These are phyloP conservation scores for Stephanodiscus triporus DNA, from an alignment of 108 stramenopile genomes.

Conservation along the genomic window DNA sequence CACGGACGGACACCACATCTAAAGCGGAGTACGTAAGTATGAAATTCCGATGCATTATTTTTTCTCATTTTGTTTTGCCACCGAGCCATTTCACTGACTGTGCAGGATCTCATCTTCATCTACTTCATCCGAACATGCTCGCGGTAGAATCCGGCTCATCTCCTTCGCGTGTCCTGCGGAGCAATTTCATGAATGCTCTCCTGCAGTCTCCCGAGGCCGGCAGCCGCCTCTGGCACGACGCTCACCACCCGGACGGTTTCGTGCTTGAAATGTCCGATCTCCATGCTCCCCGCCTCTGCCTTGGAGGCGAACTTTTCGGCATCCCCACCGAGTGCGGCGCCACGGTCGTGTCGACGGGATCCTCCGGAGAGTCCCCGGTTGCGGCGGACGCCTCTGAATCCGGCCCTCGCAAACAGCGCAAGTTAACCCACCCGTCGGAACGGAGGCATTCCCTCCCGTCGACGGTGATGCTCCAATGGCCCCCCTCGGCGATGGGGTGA, in stretches of 20 bases:
- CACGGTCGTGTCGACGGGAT: too few species aligned
- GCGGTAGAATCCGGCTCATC: background rate
- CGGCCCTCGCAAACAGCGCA: too few species aligned
- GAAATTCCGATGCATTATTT: too few species aligned
- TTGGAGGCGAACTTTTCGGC: slow-evolving; percentile 17
- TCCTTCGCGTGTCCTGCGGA: too few species aligned
- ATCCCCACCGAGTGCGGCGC: slow-evolving; percentile 3
- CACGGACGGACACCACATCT: too few species aligned
- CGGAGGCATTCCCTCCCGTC: slow-evolving; percentile 1
- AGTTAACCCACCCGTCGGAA: background rate
- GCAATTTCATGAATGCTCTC: too few species aligned
- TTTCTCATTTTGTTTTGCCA: too few species aligned
- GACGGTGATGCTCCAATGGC: background rate
- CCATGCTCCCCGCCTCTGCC: slow-evolving; percentile 19
- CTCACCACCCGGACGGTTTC: background rate
- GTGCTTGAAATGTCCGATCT: too few species aligned
- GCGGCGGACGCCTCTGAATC: background rate
- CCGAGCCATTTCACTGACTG: too few species aligned
- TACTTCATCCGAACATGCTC: background rate
- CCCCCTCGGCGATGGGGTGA: too few species aligned
- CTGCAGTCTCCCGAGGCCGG: background rate
- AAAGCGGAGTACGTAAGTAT: too few species aligned
- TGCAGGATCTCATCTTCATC: background rate
- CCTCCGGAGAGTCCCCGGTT: background rate
- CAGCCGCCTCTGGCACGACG: background rate